Evolutionary conservation across 1,284 basidiomycete genomes (phyloP).

Genomic region (Ustanciosporium gigantosporum): DNA sequence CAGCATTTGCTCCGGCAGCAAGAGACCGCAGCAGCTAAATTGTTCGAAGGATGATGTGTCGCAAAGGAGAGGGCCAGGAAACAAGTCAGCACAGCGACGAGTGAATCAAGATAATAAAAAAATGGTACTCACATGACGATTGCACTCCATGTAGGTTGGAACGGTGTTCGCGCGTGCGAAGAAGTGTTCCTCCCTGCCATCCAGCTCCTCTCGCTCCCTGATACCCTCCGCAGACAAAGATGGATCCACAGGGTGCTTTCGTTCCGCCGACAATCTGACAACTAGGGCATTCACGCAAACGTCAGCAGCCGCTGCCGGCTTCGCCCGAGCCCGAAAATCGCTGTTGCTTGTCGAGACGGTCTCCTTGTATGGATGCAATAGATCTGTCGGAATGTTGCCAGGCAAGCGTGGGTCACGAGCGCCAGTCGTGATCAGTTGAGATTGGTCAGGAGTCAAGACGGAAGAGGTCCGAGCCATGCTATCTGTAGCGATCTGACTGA

Average conservation of each 20-base stretch:
- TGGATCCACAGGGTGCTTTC: constrained; percentile 32
- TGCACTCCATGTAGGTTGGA: constrained; percentile 78
- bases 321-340: constrained; percentile 8
- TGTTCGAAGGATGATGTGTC: no score
- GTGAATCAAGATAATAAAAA: no score
- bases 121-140: constrained; percentile 73
- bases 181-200: constrained; percentile 64
- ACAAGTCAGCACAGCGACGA: no score
- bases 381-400: no score
- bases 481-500: constrained; percentile 6
- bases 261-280: constrained; percentile 24
- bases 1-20: no score
- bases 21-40: constrained; percentile 26
- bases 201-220: constrained; percentile 20
- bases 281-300: constrained; percentile 26
- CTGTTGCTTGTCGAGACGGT: constrained; percentile 2
- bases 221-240: constrained; percentile 19
- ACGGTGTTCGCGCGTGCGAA: constrained; percentile 82
- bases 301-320: constrained; percentile 14
- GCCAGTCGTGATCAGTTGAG: constrained; percentile 6
- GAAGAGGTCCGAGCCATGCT: constrained; percentile 17
- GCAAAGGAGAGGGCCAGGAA: no score
- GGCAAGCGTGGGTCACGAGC: no score
- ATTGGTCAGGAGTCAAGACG: constrained; percentile 24
- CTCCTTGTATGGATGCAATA: background rate